Base-by-base conservation (phyloP, 257 asterid genomes). In the Gentiana straminea region DNA sequence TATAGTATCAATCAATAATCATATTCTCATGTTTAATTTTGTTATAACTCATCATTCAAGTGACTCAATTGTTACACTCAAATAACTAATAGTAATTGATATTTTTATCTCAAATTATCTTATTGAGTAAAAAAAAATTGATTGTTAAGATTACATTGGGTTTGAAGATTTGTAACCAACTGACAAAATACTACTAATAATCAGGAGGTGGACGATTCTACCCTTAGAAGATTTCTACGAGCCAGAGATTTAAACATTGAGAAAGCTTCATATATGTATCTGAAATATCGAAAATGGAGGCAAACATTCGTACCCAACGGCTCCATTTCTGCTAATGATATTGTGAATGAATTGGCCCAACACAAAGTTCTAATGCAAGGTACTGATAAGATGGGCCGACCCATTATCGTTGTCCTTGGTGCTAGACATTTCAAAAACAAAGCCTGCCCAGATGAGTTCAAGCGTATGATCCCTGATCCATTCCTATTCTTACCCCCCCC, bases 281-380 rank as follows among this genome's bases (percentile, higher is more conserved):
- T 65, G 61, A 81, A 74, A n/a, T 77, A 70, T 64, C 56, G 73
- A 1, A 64, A 52, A 69, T 91, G 98, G 98, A 84, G 84, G 55
- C 64, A 69, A 53, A 54, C 51, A 0, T 86, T 84, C 50, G 81
- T 75, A 34, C 95, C 94, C 5, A 76, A 73, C 46, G 94, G 92
- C 5, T 72, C 43, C 12, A 70, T 91, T 56, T 64, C 78, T 0
- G 52, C 59, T 15, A 61, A 75, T 7, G 92, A 86, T 59, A 57
- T 91, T n/a, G 44, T 62, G 2, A 76, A 84, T 37, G 86, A 82
- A 33, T 65, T 82, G 13, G 83, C 78, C 5, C 92, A 86, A 47
- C 81, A 81, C 71, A 91, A 84, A 72, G 67, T 78, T 76, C 83
- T 79, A 55, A 63, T 72, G 58, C 96, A 91, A 70, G 98, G 98